Evolutionary conservation across 2,329 filamentous ascomycete genomes (phyloP), one percentile per base, ranked within the genome.

Genomic region (Parasarocladium wereldwijsianum): DNA sequence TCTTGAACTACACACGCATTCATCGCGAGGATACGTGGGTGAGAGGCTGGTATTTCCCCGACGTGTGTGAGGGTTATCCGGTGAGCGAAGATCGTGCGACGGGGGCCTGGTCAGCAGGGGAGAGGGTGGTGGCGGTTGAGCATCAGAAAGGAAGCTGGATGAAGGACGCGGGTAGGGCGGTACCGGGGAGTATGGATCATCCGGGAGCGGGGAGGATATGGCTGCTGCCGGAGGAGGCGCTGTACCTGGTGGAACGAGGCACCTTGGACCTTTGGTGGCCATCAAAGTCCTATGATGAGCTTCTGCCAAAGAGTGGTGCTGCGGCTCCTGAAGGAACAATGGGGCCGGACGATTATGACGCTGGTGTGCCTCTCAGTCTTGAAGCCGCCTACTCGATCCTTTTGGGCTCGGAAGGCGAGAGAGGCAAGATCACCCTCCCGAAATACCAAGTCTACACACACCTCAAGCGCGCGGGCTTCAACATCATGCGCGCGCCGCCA

Each of bases 251-350:
- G 7, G 90, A 98, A 58, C 64, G 90, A 43, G 90, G 87, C 0
- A 85, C 71, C 26, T 45, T 96, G 43, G 84, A 96, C 51, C 66
- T 94, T 23, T 76, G 85, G 62, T 94, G 83, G 82, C 83, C 83
- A 2, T 54, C 57, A 25, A 51, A 52, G 33, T 46, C 55, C n/a
- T 52, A 75, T 8, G 60, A 58, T 24, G 61, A 65, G 20, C 45
- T 67, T 3, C 51, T 69, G 25, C 56, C 62, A 3, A 41, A 44
- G 12, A 41, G 43, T 3, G 48, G 46, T 10, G 44, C 43, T 9
- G 35, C 42, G 21, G 33, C 34, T 5, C 26, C 36, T 7, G 34
- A 9, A 35, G 41, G 26, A 33, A 34, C 3, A 40, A 37, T 42
- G 16, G 43, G 47, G 8, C 43, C 47, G 2, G 44, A 55, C 17